Evolutionary conservation across 192 early-diverging fungal genomes (phyloP), one percentile per base, ranked within the genome.

Genomic region (Coemansia sp.): DNA sequence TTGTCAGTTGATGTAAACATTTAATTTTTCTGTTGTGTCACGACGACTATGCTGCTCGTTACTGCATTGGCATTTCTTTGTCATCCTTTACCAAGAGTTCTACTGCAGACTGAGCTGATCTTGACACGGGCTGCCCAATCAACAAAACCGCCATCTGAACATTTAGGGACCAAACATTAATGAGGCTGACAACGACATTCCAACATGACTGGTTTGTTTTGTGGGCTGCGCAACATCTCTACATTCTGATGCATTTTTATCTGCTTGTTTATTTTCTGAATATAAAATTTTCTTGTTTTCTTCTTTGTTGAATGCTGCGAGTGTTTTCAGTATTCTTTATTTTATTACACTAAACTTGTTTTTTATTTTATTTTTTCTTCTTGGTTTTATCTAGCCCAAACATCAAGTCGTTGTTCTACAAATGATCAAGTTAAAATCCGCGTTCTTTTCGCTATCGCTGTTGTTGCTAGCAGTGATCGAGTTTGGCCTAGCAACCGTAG

Each of bases 241-340:
- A 50, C 61, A 32, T 32, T 49, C 16, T 29, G 32, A 30, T 48
- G 60, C 48, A 61, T 38, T 61, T 61, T 48, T 32, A 18, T 31
- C 7, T 22, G n/a, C n/a, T n/a, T n/a, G n/a, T n/a, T n/a, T n/a
- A n/a, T n/a, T n/a, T n/a, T n/a, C n/a, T n/a, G n/a, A n/a, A 7
- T 25, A 32, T 55, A 55, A 55, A 30, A 18, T 30, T 55, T 55
- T 52, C 4, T 52, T 0, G n/a, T 62, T 25, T 48, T n/a, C 7
- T 32, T 48, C 4, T 22, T 62, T 16, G n/a, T n/a, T n/a, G n/a
- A n/a, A 7, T 62, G 38, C n/a, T 30, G 48, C 11, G 29, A 45
- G 29, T 50, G 6, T 33, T 48, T 16, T 0, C 5, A 28, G 3
- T 38, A 38, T 38, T 38, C 4, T 18, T 45, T 32, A 34, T 45